A percentile compares a stretch with the other conserved stretches of the same genome.
These are phyloP conservation scores for Cladosporium sp. DNA, from an alignment of 2,329 filamentous ascomycete genomes.

Conservation along the genomic window DNA sequence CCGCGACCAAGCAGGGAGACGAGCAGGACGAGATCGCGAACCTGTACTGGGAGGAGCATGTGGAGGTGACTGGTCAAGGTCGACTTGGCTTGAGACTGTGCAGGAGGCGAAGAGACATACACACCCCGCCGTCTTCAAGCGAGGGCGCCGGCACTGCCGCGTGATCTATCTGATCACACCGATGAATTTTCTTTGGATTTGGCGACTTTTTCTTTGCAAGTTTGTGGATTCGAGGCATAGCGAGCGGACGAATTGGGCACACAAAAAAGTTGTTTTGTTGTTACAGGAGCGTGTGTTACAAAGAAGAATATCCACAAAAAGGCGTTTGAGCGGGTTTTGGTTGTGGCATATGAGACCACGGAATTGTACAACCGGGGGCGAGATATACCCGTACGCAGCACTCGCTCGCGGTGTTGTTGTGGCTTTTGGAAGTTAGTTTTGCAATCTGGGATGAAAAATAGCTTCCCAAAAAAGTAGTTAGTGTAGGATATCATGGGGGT, in stretches of 20 bases:
- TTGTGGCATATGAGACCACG: not conserved
- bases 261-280: not conserved
- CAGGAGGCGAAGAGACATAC: conserved; percentile 25
- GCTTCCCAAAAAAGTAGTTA: not conserved
- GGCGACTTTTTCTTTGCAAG: not conserved
- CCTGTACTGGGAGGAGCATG: conserved; percentile 33
- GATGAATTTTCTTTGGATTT: not conserved
- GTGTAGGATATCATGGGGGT: not conserved
- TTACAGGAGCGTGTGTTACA: too few relatives aligned
- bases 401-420: too few relatives aligned
- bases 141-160: conserved; percentile 19
- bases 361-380: not conserved
- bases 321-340: conserved; percentile 7
- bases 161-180: conserved; percentile 15
- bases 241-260: not conserved
- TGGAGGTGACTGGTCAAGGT: conserved; percentile 33
- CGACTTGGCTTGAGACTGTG: conserved; percentile 35
- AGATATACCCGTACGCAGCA: not conserved
- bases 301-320: not conserved
- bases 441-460: not conserved
- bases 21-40: conserved; percentile 17
- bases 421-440: too few relatives aligned
- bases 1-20: conserved; percentile 1
- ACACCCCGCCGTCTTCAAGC: conserved; percentile 23
- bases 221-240: not conserved